These are phyloP conservation scores for Phellopilus nigrolimitatus DNA, from an alignment of 1,284 basidiomycete species.

Conservation along the genomic window DNA sequence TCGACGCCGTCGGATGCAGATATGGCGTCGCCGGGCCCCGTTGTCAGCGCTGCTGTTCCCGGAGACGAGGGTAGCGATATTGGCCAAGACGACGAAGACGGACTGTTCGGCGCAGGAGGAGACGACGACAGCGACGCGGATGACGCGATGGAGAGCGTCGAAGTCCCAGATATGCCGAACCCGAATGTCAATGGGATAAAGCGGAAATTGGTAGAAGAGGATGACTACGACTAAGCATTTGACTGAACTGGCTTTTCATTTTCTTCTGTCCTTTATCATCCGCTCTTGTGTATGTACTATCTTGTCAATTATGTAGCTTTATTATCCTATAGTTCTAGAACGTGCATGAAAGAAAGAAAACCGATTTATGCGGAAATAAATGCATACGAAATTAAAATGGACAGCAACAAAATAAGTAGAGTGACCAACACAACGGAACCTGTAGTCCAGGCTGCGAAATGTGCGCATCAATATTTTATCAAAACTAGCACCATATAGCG, in stretches of 20 bases:
- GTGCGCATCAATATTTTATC: not conserved
- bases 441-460: slow-evolving; percentile 30
- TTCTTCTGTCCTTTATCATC: not conserved
- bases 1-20: slow-evolving; percentile 63
- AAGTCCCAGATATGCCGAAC: slow-evolving; percentile 40
- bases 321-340: no score
- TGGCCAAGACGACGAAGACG: slow-evolving; percentile 50
- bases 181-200: slow-evolving; percentile 56
- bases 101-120: slow-evolving; percentile 58
- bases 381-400: slow-evolving; percentile 23
- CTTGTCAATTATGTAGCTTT: not conserved
- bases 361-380: slow-evolving; percentile 8
- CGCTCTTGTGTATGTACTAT: slow-evolving; percentile 13
- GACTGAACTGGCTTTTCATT: not conserved
- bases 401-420: slow-evolving; percentile 33
- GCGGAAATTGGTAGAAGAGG: slow-evolving; percentile 76
- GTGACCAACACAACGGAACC: slow-evolving; percentile 33
- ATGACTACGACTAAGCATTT: slow-evolving; percentile 65
- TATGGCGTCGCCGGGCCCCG: slow-evolving; percentile 44
- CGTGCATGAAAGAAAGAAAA: no score
- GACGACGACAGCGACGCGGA: slow-evolving; percentile 65
- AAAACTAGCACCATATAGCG: not conserved
- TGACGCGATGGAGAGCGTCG: slow-evolving; percentile 72
- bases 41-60: slow-evolving; percentile 31
- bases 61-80: slow-evolving; percentile 62